A percentile compares a stretch with the other conserved stretches of the same genome.
phyloP scores from a whole-genome alignment of 1,284 basidiomycete genomes.

The Melampsora occidentalis region DNA sequence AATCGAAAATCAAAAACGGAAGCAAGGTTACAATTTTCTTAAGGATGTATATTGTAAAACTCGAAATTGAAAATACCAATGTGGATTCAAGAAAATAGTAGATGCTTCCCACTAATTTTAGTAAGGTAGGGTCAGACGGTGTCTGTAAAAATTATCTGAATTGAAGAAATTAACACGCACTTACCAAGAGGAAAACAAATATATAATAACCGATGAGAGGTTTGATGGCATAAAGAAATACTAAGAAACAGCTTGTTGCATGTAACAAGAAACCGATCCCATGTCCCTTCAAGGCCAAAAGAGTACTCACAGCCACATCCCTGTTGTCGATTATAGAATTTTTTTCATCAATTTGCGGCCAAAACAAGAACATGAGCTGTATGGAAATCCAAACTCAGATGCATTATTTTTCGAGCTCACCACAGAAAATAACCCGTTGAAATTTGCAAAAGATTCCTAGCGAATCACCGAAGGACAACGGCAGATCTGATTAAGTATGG shows the following conservation, averaged over 20 bases:
- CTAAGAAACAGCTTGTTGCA: constrained; percentile 35
- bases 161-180: neutral
- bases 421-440: constrained; percentile 42
- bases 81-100: constrained; percentile 42
- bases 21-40: neutral
- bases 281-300: constrained; percentile 15
- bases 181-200: constrained; percentile 34
- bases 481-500: neutral
- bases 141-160: too few species aligned
- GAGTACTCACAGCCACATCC: constrained; percentile 34
- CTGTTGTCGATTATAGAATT: neutral
- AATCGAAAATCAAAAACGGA: neutral
- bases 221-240: constrained; percentile 35
- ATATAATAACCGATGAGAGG: constrained; percentile 32
- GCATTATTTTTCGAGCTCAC: neutral
- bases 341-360: too few species aligned
- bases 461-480: too few species aligned
- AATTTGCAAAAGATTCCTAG: constrained; percentile 32
- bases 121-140: too few species aligned
- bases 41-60: neutral
- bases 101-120: constrained; percentile 37
- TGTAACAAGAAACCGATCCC: constrained; percentile 33
- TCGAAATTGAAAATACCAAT: constrained; percentile 19
- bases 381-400: neutral
- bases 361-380: too few species aligned